Base-by-base conservation (phyloP, 2,329 filamentous ascomycete species). In the Fusarium sp. region DNA sequence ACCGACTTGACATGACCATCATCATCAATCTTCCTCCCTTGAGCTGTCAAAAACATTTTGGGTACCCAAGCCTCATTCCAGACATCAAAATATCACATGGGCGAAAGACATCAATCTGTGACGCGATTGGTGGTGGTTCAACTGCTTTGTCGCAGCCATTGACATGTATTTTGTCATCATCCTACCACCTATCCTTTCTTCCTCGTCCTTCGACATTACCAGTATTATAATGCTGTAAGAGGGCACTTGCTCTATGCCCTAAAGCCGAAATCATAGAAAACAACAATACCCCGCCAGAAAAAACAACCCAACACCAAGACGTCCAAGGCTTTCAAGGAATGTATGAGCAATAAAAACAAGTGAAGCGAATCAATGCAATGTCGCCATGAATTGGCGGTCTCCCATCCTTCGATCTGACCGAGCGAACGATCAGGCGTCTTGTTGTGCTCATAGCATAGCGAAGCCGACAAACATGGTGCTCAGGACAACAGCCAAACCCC, bases 401-500 rank as follows among this genome's bases (percentile, higher is more conserved):
- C 38, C 22, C 24, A 40, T n/a, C 40, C 24, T 45, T 22, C 9
- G 51, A 43, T 36, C 28, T 14, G 5, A 31, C 19, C 11, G 28
- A 42, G 43, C 13, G 24, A 24, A 31, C 46, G 13, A 14, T 11
- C 31, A 28, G 40, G 4, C 14, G 22, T 28, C 13, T 21, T 11
- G 11, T 28, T 19, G 19, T 22, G 34, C 33, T 76, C 72, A 82
- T 58, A 84, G 71, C 73, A 82, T 73, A 36, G 81, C 81, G 61
- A 83, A 81, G 15, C 80, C 80, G 46, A 78, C 75, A 63, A 81
- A 79, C 61, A 84, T 69, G 61, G 78, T 76, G 17, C 76, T 78
- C 31, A 83, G 56, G 13, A 84, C 74, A 10, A 82, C 60, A 9
- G 75, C 73, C 45, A 84, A 71, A 6, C 82, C 80, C 57, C 80